Percentiles rank a stretch among this genome's conserved stretches.
Conservation (phyloP, 2,329 filamentous ascomycete genomes). For the Talaromyces sp. region DNA sequence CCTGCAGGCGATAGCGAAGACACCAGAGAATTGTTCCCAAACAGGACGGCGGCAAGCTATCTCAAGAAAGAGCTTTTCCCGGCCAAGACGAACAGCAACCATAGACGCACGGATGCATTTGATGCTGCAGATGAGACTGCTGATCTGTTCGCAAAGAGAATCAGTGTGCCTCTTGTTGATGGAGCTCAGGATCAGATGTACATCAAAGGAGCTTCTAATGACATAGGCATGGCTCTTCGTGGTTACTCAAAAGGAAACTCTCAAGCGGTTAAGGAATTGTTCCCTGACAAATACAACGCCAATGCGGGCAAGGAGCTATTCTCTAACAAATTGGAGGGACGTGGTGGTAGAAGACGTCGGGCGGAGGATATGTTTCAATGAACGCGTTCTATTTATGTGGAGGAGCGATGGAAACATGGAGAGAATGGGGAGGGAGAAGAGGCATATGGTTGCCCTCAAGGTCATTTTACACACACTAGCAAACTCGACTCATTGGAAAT, state of each 20-base stretch:
- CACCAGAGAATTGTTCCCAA: slow-evolving; percentile 50
- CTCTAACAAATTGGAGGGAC: slow-evolving; percentile 58
- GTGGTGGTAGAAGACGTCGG: slow-evolving; percentile 60
- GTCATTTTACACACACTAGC: background rate
- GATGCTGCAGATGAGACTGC: slow-evolving; percentile 57
- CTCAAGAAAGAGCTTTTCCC: slow-evolving; percentile 62
- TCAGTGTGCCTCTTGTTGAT: slow-evolving; percentile 52
- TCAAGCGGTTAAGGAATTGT: slow-evolving; percentile 63
- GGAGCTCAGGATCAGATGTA: slow-evolving; percentile 46
- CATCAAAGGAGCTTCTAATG: slow-evolving; percentile 60
- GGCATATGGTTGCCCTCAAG: background rate
- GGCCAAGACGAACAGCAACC: slow-evolving; percentile 42
- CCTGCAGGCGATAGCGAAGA: slow-evolving; percentile 40
- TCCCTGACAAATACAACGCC: slow-evolving; percentile 58
- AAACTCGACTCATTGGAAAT: background rate
- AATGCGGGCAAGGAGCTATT: slow-evolving; percentile 72
- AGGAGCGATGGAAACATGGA: background rate
- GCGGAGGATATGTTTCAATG: slow-evolving; percentile 73
- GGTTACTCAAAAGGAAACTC: slow-evolving; percentile 62
- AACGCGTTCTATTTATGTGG: slow-evolving; percentile 24
- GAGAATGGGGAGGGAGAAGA: background rate
- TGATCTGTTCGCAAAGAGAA: slow-evolving; percentile 51
- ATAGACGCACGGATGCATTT: slow-evolving; percentile 52
- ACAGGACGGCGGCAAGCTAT: slow-evolving; percentile 43
- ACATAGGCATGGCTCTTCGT: slow-evolving; percentile 40